Evolutionary conservation across 2,329 filamentous ascomycete species (phyloP), one percentile per base, ranked within the genome.

Genomic region (Penicillium corylophilum): DNA sequence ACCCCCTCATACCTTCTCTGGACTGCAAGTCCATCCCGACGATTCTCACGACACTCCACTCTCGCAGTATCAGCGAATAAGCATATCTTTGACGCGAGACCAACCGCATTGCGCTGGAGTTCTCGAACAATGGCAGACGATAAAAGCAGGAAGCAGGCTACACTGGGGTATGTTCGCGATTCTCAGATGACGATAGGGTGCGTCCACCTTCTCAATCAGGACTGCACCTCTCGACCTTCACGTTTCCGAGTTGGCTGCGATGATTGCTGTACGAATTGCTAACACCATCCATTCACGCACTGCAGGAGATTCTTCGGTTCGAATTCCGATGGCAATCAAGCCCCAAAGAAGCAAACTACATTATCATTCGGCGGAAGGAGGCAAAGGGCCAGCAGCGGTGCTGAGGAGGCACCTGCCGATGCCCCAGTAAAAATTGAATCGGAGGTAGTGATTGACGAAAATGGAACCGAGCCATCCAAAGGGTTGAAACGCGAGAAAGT

Each of bases 251-350:
- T 36, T 16, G 13, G 23, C 2, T 13, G 3, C 28, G 22, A 6
- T 13, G 5, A 22, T 20, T 4, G 16, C 15, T 22, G 10, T 33
- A 13, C 26, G 4, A 23, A 9, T 45, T 15, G 22, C 43, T 46
- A 36, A 41, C 23, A 26, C 10, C 12, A 24, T 39, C 23, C 15
- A 3, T 24, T 7, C 13, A 20, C 31, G 31, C n/a, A 5, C 24
- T 45, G 15, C 59, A 97, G 93, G 55, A 94, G 93, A 70, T 96
- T 96, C 76, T 95, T 96, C 68, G 84, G 84, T 18, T 81, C 83
- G 38, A 79, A 81, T 23, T 83, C 83, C 63, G 86, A 84, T 45
- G 71, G 79, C 5, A 65, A 62, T 46, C 64, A 70, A 41, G 76
- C 81, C 16, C 82, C 84, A 12, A 79, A 81, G 33, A 87, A 90